Percentiles rank a stretch among this genome's conserved stretches.
These are phyloP conservation scores for Malania oleifera DNA, from an alignment of 164 flowering plant species.

Conservation along the genomic window DNA sequence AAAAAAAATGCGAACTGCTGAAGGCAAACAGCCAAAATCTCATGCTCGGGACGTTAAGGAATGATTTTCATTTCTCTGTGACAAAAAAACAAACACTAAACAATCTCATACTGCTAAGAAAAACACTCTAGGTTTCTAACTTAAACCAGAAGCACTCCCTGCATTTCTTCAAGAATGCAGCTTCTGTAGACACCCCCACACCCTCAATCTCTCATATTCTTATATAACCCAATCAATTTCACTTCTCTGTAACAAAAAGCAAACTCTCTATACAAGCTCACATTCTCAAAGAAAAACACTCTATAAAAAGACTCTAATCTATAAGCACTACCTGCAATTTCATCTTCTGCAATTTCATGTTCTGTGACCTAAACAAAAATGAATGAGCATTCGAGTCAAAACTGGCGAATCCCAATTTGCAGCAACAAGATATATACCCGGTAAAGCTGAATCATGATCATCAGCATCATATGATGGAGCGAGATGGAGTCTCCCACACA, in stretches of 20 bases:
- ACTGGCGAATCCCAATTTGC: not conserved
- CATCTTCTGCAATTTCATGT: slow-evolving; percentile 4
- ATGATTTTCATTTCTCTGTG: no score
- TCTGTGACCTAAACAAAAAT: not conserved
- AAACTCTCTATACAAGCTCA: not conserved
- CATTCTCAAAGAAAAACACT: not conserved
- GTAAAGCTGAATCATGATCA: not conserved
- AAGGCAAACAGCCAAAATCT: no score
- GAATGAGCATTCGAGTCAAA: not conserved
- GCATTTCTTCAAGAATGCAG: no score
- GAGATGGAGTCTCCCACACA: slow-evolving; percentile 77
- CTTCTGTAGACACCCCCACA: not conserved
- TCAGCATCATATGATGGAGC: slow-evolving; percentile 35
- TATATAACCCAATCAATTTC: slow-evolving; percentile 9
- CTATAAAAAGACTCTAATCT: not conserved
- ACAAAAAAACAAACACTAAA: no score
- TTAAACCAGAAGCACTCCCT: no score
- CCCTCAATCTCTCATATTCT: no score
- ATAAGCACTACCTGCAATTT: not conserved
- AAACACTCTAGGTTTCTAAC: no score
- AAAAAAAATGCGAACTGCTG: no score
- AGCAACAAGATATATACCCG: no score
- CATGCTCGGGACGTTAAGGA: no score
- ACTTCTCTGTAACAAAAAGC: not conserved
- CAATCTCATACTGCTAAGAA: no score